Evolutionary conservation across 306 rosid genomes (phyloP).

Genomic region (Luffa aegyptiaca): DNA sequence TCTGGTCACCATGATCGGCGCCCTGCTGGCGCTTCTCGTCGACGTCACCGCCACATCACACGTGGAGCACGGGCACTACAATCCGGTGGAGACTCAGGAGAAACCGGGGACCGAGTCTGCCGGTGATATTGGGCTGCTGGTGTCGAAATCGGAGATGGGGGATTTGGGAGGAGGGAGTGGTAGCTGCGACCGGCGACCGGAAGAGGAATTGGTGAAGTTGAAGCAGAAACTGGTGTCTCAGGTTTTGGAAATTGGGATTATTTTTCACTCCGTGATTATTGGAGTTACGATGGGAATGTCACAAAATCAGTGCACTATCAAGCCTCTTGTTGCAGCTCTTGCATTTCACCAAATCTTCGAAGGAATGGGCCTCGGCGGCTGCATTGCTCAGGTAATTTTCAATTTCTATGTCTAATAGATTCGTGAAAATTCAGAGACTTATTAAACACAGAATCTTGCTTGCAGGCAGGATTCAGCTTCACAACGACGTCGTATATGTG

Average conservation of each 20-base stretch:
- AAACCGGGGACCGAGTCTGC: not conserved
- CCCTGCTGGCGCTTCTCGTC: conserved; percentile 45
- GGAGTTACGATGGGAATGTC: conserved; percentile 96
- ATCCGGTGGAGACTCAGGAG: conserved; percentile 30
- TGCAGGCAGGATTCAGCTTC: conserved; percentile 73
- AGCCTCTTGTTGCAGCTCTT: conserved; percentile 78
- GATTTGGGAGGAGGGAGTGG: conserved; percentile 1
- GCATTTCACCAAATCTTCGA: conserved; percentile 93
- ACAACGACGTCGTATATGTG: conserved; percentile 79
- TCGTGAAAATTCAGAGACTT: too few species aligned
- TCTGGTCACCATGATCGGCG: conserved; percentile 62
- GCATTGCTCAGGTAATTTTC: conserved; percentile 76
- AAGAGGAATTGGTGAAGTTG: conserved; percentile 30
- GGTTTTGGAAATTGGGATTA: conserved; percentile 84
- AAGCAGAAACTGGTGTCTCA: conserved; percentile 84
- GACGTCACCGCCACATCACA: conserved; percentile 76
- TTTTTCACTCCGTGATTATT: conserved; percentile 81
- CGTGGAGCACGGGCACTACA: conserved; percentile 46
- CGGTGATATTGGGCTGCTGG: not conserved
- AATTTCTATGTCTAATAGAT: too few species aligned
- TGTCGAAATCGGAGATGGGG: conserved; percentile 3
- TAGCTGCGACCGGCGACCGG: not conserved
- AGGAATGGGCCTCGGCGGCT: conserved; percentile 97
- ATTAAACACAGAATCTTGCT: too few species aligned
- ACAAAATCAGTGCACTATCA: conserved; percentile 80